Base-by-base conservation (phyloP, 2,329 filamentous ascomycete species). In the Boeremia exigua region DNA sequence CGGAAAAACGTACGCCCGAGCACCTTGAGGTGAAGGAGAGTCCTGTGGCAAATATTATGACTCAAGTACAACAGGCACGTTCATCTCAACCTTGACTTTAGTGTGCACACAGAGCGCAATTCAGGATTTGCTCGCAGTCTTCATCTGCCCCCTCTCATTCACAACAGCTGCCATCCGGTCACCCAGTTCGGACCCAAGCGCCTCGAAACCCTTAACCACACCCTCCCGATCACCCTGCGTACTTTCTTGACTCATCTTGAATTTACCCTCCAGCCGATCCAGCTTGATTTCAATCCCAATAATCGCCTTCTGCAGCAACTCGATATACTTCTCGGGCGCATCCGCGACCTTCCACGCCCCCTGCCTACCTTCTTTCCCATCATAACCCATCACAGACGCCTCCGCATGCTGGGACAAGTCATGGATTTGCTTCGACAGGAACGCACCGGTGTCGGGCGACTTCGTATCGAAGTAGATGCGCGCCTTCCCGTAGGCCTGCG, bases 401-500 rank as follows among this genome's bases (percentile, higher is more conserved):
- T 90, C 87, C 0, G 76, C 74, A 33, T 84, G 76, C 1, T 71
- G 66, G 1, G 82, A 79, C 10, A 89, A 71, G 52, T 85, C 85
- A 1, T 75, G 60, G 2, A 88, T 74, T 65, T 88, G 85, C 40
- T 67, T 74, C 0, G 71, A 57, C 9, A 90, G 69, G 50, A 84
- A 88, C 0, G 59, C 56, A 0, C 68, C 65, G 0, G 84, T 83
- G 19, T 80, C 77, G 0, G 74, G 63, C 0, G 78, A 68, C 40
- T 78, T 78, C 6, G 80, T 65, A 52, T 88, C 82, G 53, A 75
- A 81, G 6, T 88, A 82, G 4, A 89, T 72, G 0, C 58, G 82
- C 1, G 83, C 82, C 1, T 71, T 79, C 1, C 87, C 87, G 61
- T 89, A 89, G 0, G 79, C 84, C 71, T 90, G 85, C 0, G 81